Evolutionary conservation across 2,329 filamentous ascomycete species (phyloP).

Genomic region (Nannizzia gypsea): DNA sequence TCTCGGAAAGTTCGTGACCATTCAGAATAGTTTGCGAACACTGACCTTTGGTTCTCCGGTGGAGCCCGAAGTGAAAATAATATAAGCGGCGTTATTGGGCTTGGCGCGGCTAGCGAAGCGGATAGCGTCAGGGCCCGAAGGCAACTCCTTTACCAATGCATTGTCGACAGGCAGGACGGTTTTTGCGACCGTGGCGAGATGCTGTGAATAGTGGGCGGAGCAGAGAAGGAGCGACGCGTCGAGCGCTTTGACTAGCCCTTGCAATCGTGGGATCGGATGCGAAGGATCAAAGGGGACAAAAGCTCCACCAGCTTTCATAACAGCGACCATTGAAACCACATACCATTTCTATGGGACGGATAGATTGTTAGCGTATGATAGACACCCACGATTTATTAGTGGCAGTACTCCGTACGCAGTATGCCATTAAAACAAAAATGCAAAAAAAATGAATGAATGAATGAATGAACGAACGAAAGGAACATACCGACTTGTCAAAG

Average conservation of each 20-base stretch:
- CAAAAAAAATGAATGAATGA: neutral
- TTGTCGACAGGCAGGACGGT: conserved; percentile 22
- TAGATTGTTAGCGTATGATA: neutral
- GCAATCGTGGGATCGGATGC: conserved; percentile 28
- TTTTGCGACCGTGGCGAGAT: conserved; percentile 17
- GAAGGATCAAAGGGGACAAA: conserved; percentile 33
- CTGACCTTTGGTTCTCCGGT: conserved; percentile 42
- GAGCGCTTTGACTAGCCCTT: conserved; percentile 24
- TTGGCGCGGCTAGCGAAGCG: conserved; percentile 19
- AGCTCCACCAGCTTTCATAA: conserved; percentile 33
- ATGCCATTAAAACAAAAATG: neutral
- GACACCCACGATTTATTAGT: neutral
- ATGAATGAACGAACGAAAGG: neutral
- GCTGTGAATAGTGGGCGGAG: conserved; percentile 19
- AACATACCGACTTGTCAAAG: conserved; percentile 33
- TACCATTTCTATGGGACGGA: conserved; percentile 28
- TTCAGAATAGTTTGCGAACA: neutral
- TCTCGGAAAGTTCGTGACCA: neutral
- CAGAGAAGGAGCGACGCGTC: conserved; percentile 25
- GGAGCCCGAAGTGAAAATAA: conserved; percentile 50
- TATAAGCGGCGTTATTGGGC: conserved; percentile 35
- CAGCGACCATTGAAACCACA: conserved; percentile 30
- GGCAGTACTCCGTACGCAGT: neutral
- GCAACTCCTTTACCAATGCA: conserved; percentile 18
- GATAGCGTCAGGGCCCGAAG: conserved; percentile 12